Evolutionary conservation across 352 stramenopile species (phyloP).

Genomic region (Phytophthora pluvialis): DNA sequence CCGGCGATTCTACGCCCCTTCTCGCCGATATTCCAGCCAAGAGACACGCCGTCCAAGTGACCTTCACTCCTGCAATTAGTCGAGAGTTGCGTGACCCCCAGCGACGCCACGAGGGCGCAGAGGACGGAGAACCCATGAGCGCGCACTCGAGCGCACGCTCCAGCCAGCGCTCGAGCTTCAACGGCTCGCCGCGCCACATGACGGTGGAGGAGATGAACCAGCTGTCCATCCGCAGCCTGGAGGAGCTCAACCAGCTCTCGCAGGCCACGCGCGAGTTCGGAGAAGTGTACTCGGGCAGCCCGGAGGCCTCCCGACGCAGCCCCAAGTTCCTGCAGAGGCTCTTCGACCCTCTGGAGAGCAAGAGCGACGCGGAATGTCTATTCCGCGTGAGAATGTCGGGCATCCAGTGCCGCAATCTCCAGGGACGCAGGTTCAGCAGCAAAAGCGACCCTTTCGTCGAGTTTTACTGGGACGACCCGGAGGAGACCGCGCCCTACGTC

Average conservation of each 20-base stretch:
- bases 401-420: constrained; percentile 90
- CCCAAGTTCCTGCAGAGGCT: constrained; percentile 72
- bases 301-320: constrained; percentile 44
- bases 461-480: constrained; percentile 86
- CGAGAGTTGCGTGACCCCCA: background rate
- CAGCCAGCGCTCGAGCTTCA: constrained; percentile 47
- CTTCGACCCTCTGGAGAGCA: constrained; percentile 70
- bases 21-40: background rate
- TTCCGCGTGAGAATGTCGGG: constrained; percentile 87
- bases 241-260: constrained; percentile 78
- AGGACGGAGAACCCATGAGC: constrained; percentile 13
- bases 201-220: constrained; percentile 51
- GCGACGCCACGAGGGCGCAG: background rate
- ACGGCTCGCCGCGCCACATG: constrained; percentile 50
- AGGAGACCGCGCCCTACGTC: constrained; percentile 71
- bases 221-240: constrained; percentile 46
- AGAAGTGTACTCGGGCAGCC: constrained; percentile 59
- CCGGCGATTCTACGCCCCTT: background rate
- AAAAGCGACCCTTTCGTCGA: constrained; percentile 90
- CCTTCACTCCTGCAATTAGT: constrained; percentile 20
- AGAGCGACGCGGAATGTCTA: constrained; percentile 70
- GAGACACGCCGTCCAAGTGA: constrained; percentile 6
- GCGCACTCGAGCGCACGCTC: constrained; percentile 30
- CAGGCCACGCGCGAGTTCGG: constrained; percentile 80
- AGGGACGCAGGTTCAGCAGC: constrained; percentile 77